Percentiles rank a stretch among this genome's conserved stretches.
Evolutionary conservation across 1,139 yeast genomes (phyloP).

Genomic region (Lodderomyces jiufengensis): DNA sequence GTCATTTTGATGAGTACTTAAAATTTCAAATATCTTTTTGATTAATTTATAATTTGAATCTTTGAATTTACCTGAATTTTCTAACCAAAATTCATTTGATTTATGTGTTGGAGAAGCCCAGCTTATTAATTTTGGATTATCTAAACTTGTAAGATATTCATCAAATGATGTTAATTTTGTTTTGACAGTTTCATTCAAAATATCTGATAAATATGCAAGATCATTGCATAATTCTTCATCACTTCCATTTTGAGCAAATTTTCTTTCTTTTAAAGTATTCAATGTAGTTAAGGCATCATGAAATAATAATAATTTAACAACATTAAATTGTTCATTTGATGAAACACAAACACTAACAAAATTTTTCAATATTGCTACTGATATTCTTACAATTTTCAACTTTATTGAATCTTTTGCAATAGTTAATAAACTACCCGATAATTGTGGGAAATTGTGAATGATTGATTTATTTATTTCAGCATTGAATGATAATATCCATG

Average conservation of each 20-base stretch:
- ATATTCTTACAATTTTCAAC: slow-evolving; percentile 82
- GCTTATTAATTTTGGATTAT: slow-evolving; percentile 66
- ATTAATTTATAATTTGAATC: slow-evolving; percentile 73
- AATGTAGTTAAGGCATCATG: slow-evolving; percentile 73
- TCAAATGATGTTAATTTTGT: slow-evolving; percentile 82
- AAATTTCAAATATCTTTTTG: slow-evolving; percentile 45
- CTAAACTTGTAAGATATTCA: slow-evolving; percentile 83
- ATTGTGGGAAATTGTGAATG: slow-evolving; percentile 56
- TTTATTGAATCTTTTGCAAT: slow-evolving; percentile 75
- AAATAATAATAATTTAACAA: slow-evolving; percentile 68
- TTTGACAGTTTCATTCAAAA: slow-evolving; percentile 67
- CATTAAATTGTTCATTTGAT: slow-evolving; percentile 36
- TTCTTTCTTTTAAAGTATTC: slow-evolving; percentile 72
- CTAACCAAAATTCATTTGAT: slow-evolving; percentile 85
- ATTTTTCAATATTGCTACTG: slow-evolving; percentile 71
- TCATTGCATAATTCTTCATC: slow-evolving; percentile 88
- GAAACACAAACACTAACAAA: slow-evolving; percentile 38
- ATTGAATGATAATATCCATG: slow-evolving; percentile 86
- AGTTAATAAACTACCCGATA: slow-evolving; percentile 48
- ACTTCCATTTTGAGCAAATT: slow-evolving; percentile 66
- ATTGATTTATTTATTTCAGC: slow-evolving; percentile 50
- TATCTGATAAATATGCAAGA: slow-evolving; percentile 53
- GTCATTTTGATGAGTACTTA: slow-evolving; percentile 21
- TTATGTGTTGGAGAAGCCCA: slow-evolving; percentile 93
- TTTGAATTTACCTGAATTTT: slow-evolving; percentile 72